Percentiles rank a stretch among this genome's conserved stretches.
Evolutionary conservation across 139 green algal genomes (phyloP).

Genomic region (Gonium pectorale): DNA sequence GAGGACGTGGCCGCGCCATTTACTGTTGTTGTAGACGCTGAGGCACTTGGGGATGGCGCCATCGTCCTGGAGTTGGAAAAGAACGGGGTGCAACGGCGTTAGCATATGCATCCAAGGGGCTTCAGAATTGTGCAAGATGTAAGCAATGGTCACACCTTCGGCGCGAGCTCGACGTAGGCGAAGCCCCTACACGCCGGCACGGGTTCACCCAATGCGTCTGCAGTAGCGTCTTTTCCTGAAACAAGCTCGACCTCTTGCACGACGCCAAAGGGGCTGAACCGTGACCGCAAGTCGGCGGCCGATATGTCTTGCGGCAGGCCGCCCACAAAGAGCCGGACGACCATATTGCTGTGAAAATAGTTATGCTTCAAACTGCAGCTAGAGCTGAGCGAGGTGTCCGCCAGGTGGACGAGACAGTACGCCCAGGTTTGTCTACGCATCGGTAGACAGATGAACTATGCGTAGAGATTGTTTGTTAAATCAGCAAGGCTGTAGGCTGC

Average conservation of each 20-base stretch:
- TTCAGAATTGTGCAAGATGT: no score
- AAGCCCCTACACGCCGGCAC: constrained; percentile 55
- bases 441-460: not conserved
- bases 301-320: constrained; percentile 57
- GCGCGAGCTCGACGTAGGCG: constrained; percentile 64
- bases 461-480: not conserved
- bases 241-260: constrained; percentile 53
- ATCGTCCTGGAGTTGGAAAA: constrained; percentile 51
- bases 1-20: constrained; percentile 65
- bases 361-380: no score
- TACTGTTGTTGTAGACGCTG: constrained; percentile 71
- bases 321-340: constrained; percentile 64
- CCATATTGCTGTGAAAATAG: not conserved
- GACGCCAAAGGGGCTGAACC: constrained; percentile 71
- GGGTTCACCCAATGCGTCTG: not conserved
- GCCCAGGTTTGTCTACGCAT: no score
- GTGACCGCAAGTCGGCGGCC: constrained; percentile 48
- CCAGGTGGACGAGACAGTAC: no score
- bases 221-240: constrained; percentile 31
- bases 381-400: no score
- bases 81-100: no score
- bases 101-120: no score
- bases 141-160: constrained; percentile 44
- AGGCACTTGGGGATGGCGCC: constrained; percentile 47
- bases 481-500: not conserved